Evolutionary conservation across 2,329 filamentous ascomycete genomes (phyloP).

Genomic region (Laburnicola sp.): DNA sequence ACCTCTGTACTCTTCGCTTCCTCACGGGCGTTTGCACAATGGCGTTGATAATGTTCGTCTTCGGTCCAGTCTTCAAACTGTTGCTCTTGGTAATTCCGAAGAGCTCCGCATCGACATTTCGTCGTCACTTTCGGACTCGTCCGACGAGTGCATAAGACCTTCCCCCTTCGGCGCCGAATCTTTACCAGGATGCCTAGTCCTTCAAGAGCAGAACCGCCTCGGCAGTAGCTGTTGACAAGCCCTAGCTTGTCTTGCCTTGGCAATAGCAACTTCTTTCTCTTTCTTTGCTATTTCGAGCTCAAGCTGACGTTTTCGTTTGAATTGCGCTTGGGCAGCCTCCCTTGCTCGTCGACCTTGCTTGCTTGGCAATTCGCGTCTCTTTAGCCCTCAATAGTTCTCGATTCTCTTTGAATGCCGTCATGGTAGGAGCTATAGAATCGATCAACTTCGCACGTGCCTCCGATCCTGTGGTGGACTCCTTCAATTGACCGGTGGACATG

Average conservation of each 20-base stretch:
- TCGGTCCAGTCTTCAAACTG: conserved; percentile 46
- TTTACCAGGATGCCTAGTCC: conserved; percentile 75
- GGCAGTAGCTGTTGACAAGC: conserved; percentile 58
- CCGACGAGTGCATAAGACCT: conserved; percentile 87
- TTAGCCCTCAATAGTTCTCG: conserved; percentile 27
- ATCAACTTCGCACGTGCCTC: conserved; percentile 32
- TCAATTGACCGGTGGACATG: conserved; percentile 38
- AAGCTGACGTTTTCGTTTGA: conserved; percentile 73
- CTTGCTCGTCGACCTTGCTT: conserved; percentile 33
- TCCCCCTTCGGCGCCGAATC: conserved; percentile 74
- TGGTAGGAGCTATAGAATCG: conserved; percentile 32
- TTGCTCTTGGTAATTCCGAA: conserved; percentile 59
- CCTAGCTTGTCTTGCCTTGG: conserved; percentile 64
- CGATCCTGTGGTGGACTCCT: conserved; percentile 35
- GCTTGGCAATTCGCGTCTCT: conserved; percentile 29
- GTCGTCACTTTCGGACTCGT: conserved; percentile 64
- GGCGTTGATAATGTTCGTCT: conserved; percentile 43
- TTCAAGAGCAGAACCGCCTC: conserved; percentile 76
- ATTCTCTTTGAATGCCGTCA: conserved; percentile 34
- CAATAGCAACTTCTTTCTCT: conserved; percentile 71
- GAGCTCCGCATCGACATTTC: conserved; percentile 67
- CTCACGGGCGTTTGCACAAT: conserved; percentile 70
- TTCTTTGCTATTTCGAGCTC: conserved; percentile 75
- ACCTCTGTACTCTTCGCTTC: conserved; percentile 78
- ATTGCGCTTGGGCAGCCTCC: conserved; percentile 48